Evolutionary conservation across 768 basidiomycete genomes (phyloP), one percentile per base, ranked within the genome.

Genomic region (Rhizopogon roseolus): DNA sequence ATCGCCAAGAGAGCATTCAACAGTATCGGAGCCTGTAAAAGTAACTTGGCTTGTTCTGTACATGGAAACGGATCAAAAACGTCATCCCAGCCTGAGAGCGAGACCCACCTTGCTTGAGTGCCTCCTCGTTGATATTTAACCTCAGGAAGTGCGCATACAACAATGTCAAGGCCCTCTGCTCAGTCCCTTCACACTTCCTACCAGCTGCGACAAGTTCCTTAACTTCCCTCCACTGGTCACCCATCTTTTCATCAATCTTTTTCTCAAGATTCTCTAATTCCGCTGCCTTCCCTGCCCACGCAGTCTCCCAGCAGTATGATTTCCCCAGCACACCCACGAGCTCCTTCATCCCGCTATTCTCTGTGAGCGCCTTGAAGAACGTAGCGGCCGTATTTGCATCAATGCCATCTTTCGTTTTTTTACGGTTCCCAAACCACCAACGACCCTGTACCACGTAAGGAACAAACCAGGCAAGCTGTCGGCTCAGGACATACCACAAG

Each of bases 341-440:
- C 43, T 91, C 86, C 29, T 81, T 75, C 58, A 92, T 80, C 0
- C 77, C 78, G 7, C 88, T 85, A 25, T 87, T 84, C 64, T 99
- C 96, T 28, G 78, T 81, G n/a, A 98, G 61, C 4, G 79, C 75
- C 66, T 88, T 91, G 85, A 97, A 99, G 74, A 93, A 93, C 0
- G 79, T 74, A 29, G 92, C 84, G 2, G 96, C 96, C 0, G 93
- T 90, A 39, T 74, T 76, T 22, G 86, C 82, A 55, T 91, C 76
- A 53, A 97, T 79, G 40, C 93, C 93, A 59, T 99, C 97, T 69
- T 97, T 95, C 14, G 97, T 99, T 69, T 82, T 86, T 58, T 84
- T 78, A 53, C 90, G 80, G 60, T 85, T 90, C 4, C 93, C 91
- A 64, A 98, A 99, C 97, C 97, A 99, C 97, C 97, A 98, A 34